Conservation (phyloP, 2,329 filamentous ascomycete species). For the Botrytis pseudocinerea region DNA sequence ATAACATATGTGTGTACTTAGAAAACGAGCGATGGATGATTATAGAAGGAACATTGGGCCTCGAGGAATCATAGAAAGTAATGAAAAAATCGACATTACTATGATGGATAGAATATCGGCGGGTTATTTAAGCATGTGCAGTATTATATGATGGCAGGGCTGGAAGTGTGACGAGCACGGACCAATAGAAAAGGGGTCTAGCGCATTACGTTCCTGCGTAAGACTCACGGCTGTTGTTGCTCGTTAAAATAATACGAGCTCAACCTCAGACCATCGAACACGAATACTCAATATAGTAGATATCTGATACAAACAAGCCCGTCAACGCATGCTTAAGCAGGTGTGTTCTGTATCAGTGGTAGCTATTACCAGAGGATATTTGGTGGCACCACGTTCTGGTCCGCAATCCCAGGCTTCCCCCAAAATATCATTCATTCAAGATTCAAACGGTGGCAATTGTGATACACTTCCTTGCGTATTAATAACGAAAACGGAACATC, state of each 20-base stretch:
- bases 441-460: background rate
- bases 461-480: background rate
- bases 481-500: background rate
- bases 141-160: background rate
- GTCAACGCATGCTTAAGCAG: background rate
- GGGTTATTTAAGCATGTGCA: background rate
- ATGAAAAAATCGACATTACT: background rate
- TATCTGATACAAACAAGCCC: background rate
- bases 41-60: no score
- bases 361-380: background rate
- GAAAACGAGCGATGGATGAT: background rate
- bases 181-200: background rate
- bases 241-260: background rate
- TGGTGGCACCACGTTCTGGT: background rate
- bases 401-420: background rate
- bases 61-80: background rate
- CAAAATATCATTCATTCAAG: background rate
- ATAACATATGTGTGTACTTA: background rate
- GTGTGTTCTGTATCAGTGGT: background rate
- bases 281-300: background rate
- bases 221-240: no score
- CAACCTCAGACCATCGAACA: background rate
- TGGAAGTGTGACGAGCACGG: background rate
- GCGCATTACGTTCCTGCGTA: background rate
- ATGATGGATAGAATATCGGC: background rate